phyloP scores from a whole-genome alignment of 345 rosid species.

The Clarkia xantiana region DNA sequence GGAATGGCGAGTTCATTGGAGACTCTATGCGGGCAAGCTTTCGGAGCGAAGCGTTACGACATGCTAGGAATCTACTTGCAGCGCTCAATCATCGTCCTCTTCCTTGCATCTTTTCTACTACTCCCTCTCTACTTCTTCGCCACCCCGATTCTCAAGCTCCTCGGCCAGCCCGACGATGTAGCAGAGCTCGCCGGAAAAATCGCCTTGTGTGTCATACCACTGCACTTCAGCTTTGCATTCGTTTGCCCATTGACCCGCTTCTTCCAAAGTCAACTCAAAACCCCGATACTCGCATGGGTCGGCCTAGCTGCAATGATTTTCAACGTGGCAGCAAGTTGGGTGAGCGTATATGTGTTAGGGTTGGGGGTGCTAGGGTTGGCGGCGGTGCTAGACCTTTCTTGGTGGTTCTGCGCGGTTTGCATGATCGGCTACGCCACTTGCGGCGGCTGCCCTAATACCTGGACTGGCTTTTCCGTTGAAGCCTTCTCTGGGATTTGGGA shows the following conservation, averaged over 20 bases:
- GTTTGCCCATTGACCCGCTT: conserved; percentile 18
- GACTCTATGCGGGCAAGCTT: too few species aligned
- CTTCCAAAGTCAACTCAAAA: conserved; percentile 15
- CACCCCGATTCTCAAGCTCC: too few species aligned
- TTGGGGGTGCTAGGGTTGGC: conserved; percentile 18
- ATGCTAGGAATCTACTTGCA: too few species aligned
- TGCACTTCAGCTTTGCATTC: conserved; percentile 25
- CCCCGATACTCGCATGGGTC: neutral
- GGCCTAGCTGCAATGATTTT: neutral
- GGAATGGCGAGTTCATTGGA: too few species aligned
- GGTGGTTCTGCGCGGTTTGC: conserved; percentile 22
- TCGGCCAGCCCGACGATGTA: conserved; percentile 18
- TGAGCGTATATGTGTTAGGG: neutral
- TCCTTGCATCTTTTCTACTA: too few species aligned
- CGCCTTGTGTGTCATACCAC: conserved; percentile 17
- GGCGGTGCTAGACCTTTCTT: conserved; percentile 14
- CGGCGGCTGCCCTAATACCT: conserved; percentile 19
- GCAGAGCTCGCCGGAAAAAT: conserved; percentile 14
- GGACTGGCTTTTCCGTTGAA: conserved; percentile 23
- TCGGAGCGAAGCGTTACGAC: too few species aligned
- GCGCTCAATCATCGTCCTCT: too few species aligned
- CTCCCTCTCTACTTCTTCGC: too few species aligned
- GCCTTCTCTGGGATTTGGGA: conserved; percentile 23
- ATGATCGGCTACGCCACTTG: conserved; percentile 4
- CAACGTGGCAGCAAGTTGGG: conserved; percentile 1